Conservation (phyloP, 2,329 filamentous ascomycete species). For the Fusarium dlaminii region DNA sequence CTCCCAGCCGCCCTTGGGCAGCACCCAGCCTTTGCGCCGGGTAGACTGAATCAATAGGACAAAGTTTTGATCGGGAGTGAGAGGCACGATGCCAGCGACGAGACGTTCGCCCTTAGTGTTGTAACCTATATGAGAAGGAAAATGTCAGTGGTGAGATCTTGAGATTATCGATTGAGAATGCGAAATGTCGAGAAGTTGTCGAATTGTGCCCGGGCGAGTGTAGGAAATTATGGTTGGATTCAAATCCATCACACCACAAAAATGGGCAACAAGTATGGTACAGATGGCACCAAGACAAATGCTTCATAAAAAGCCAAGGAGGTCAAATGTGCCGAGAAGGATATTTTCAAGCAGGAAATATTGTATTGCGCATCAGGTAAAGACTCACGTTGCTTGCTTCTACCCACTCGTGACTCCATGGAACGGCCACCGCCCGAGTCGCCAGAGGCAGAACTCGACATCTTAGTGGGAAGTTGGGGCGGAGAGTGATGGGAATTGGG, state of each 20-base stretch:
- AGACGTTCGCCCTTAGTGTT: slow-evolving; percentile 91
- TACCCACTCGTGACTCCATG: slow-evolving; percentile 79
- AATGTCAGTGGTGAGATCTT: slow-evolving; percentile 28
- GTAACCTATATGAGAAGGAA: slow-evolving; percentile 72
- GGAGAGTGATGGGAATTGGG: slow-evolving; percentile 30
- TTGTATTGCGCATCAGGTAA: slow-evolving; percentile 13
- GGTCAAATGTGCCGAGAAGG: neutral
- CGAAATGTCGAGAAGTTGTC: neutral
- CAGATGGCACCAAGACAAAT: slow-evolving; percentile 2
- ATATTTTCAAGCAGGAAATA: neutral
- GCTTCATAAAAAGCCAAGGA: neutral
- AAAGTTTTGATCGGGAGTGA: slow-evolving; percentile 85
- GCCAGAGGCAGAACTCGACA: slow-evolving; percentile 51
- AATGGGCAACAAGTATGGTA: neutral
- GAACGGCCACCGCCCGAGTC: slow-evolving; percentile 56
- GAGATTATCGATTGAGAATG: neutral
- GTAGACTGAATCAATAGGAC: slow-evolving; percentile 95
- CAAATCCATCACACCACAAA: slow-evolving; percentile 9
- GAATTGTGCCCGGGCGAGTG: neutral
- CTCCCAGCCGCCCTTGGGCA: slow-evolving; percentile 98
- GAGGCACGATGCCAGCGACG: slow-evolving; percentile 91
- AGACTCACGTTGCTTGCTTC: slow-evolving; percentile 83
- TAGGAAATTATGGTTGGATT: slow-evolving; percentile 3
- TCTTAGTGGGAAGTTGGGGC: slow-evolving; percentile 36
- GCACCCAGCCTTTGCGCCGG: slow-evolving; percentile 90